These are phyloP conservation scores for Gryganskiella cystojenkinii DNA, from an alignment of 192 early-diverging fungal genomes.

Conservation along the genomic window DNA sequence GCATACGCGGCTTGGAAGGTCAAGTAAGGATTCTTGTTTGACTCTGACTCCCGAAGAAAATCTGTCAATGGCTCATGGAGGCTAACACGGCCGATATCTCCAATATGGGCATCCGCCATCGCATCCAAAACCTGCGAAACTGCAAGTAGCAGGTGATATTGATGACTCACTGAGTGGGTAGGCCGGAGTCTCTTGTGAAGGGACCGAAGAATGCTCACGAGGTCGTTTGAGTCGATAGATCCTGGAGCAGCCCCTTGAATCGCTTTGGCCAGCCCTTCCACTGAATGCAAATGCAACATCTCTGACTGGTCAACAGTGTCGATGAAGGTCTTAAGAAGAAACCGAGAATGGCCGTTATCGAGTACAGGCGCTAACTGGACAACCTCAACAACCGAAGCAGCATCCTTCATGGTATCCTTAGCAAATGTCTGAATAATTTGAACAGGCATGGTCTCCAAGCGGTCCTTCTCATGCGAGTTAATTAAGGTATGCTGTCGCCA, in stretches of 20 bases:
- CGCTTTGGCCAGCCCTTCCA: no score
- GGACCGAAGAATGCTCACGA: background rate
- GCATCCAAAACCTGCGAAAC: conserved; percentile 7
- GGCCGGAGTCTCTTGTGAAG: background rate
- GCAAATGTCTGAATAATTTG: no score
- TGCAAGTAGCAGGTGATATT: background rate
- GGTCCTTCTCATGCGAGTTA: no score
- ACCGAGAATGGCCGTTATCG: no score
- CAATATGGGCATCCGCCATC: conserved; percentile 1
- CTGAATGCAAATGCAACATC: no score
- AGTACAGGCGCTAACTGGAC: no score
- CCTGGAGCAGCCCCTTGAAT: background rate
- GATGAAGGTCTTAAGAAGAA: no score
- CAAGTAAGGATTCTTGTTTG: background rate
- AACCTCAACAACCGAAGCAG: no score
- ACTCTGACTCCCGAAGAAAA: conserved; percentile 1
- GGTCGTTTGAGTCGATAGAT: background rate
- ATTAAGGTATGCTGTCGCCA: no score
- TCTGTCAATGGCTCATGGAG: conserved; percentile 10
- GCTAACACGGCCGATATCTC: background rate
- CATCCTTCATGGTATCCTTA: no score
- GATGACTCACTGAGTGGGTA: background rate
- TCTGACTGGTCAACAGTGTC: no score
- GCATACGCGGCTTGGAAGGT: conserved; percentile 8
- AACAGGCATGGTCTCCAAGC: no score